Base-by-base conservation (phyloP, 768 basidiomycete genomes). In the Pleurotus pulmonarius region DNA sequence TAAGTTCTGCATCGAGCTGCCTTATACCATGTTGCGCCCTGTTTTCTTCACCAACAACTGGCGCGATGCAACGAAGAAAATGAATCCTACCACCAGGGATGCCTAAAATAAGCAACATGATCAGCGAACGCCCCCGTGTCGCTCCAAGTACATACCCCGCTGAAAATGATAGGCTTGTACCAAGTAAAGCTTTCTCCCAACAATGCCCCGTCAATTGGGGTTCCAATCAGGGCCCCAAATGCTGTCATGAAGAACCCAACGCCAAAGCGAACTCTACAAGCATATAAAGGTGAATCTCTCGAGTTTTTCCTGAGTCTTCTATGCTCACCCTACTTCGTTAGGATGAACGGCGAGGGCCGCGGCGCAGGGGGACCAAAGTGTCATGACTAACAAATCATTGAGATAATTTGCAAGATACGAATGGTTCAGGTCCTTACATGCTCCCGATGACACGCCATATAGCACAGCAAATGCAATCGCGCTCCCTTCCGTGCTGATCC, bases 391-490 rank as follows among this genome's bases (percentile, higher is more conserved):
- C n/a, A 40, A 7, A 9, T 16, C 6, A n/a, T 44, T 44, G 29
- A 43, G 15, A 43, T 5, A 13, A 43, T 43, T 43, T 13, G 41
- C 29, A 34, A 34, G 29, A 34, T 9, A 11, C 8, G 29, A 9
- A 11, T 34, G 8, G 8, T 34, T 34, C 29, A 34, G 29, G 20
- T 56, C 16, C 37, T 59, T 59, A 82, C 82, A 79, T 29, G 77
- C 75, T 7, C 82, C 81, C 43, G 79, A 80, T 68, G 75, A 75
- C 63, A 80, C 78, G 2, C 83, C 83, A 58, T 81, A 85, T 24
- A 81, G 62, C 1, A 80, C 58, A 2, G 74, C 74, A 60, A 83
- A 77, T 3, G 73, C 53, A 15, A 77, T 68, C 5, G 77, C 64
- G 15, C 76, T 75, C 0, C 65, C 64, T 12, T 70, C 68, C 44